These are phyloP conservation scores for Cercospora sojina DNA, from an alignment of 2,329 filamentous ascomycete genomes.

Conservation along the genomic window DNA sequence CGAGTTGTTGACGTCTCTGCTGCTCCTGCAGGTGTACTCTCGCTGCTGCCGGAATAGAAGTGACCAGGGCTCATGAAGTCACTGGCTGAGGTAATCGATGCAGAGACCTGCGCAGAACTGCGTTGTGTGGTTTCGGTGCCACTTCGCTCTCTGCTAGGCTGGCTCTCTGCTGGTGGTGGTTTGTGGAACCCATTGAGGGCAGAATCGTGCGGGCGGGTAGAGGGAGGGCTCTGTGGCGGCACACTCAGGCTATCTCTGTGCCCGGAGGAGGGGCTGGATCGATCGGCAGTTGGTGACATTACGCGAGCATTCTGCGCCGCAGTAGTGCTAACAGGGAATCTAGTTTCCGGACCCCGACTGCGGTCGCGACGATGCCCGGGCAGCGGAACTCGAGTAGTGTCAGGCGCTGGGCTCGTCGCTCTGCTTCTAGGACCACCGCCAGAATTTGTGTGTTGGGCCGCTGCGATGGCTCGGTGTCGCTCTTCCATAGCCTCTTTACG, in stretches of 20 bases:
- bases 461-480: slow-evolving; percentile 74
- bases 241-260: slow-evolving; percentile 74
- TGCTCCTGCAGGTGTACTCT: slow-evolving; percentile 23
- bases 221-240: slow-evolving; percentile 61
- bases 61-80: slow-evolving; percentile 31
- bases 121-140: slow-evolving; percentile 29
- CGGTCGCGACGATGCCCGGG: slow-evolving; percentile 73
- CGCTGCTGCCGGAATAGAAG: slow-evolving; percentile 31
- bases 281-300: slow-evolving; percentile 36
- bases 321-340: slow-evolving; percentile 70
- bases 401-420: slow-evolving; percentile 52
- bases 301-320: slow-evolving; percentile 51
- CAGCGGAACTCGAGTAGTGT: slow-evolving; percentile 38
- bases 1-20: slow-evolving; percentile 12
- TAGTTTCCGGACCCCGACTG: slow-evolving; percentile 65
- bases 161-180: slow-evolving; percentile 33
- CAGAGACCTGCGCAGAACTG: slow-evolving; percentile 29
- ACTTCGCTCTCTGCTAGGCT: slow-evolving; percentile 21
- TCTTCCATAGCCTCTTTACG: slow-evolving; percentile 93
- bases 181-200: slow-evolving; percentile 35
- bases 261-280: slow-evolving; percentile 34
- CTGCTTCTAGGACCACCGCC: slow-evolving; percentile 30
- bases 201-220: slow-evolving; percentile 22
- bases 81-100: slow-evolving; percentile 32
- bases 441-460: slow-evolving; percentile 37